Conservation (phyloP, 2,329 filamentous ascomycete genomes). For the Aspergillus ibericus region DNA sequence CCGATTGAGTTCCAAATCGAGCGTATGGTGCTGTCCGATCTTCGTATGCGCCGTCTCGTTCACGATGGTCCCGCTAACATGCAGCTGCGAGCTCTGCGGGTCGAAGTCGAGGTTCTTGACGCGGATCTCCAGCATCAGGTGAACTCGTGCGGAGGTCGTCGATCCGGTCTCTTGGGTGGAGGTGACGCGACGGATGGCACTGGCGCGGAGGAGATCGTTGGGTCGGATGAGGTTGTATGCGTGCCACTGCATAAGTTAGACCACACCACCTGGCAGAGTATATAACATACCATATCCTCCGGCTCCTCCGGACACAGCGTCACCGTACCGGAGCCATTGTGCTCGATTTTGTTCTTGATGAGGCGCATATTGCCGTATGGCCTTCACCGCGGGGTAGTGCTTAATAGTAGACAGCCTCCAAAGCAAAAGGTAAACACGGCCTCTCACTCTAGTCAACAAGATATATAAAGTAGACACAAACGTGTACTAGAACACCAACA, state of each 20-base stretch:
- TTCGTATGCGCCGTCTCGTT: conserved; percentile 68
- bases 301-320: conserved; percentile 70
- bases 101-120: conserved; percentile 70
- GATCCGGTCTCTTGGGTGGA: conserved; percentile 60
- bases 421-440: no score
- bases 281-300: conserved; percentile 65
- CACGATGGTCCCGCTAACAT: conserved; percentile 65
- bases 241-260: conserved; percentile 59
- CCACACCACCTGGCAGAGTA: not conserved
- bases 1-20: conserved; percentile 82
- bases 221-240: conserved; percentile 71
- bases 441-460: no score
- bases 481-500: no score
- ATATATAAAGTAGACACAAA: no score
- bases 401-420: no score
- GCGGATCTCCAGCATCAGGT: conserved; percentile 63
- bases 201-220: conserved; percentile 63
- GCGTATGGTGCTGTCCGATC: conserved; percentile 67
- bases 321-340: conserved; percentile 64
- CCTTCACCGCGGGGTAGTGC: not conserved
- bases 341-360: conserved; percentile 66
- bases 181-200: conserved; percentile 66
- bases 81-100: conserved; percentile 65
- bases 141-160: conserved; percentile 63
- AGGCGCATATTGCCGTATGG: conserved; percentile 57